Base-by-base conservation (phyloP, 1,284 basidiomycete genomes). In the Ustilago trichophora region DNA sequence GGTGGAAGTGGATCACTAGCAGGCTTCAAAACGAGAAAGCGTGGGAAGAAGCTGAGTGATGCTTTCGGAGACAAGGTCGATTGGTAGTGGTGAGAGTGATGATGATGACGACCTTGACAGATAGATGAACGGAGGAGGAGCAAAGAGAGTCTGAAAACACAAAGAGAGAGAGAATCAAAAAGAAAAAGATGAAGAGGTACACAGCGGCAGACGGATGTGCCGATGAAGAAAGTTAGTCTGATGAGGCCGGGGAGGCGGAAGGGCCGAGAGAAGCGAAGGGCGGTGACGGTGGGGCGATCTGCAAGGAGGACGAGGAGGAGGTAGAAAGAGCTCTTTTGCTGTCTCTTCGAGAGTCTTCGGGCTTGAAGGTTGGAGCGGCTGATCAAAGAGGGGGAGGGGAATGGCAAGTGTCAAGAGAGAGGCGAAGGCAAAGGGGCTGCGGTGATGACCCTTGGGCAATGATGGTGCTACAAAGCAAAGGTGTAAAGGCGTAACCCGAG, bases 331-430 rank as follows among this genome's bases (percentile, higher is more conserved):
- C n/a, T n/a, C n/a, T n/a, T n/a, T n/a, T n/a, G n/a, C n/a, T n/a
- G n/a, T n/a, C n/a, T n/a, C n/a, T n/a, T n/a, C n/a, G n/a, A n/a
- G n/a, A n/a, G 33, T 16, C 15, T 47, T 56, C 53, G 53, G 53
- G 45, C 18, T 56, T 56, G 45, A 56, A 56, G 53, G 53, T 43
- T 56, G 40, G 34, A 43, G 40, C 45, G 53, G 42, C 15, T 41
- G 47, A 29, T 13, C 7, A 13, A 13, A 29, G 27, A 29, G 13
- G 27, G 7, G 27, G 8, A 13, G 13, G 27, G 13, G 27, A 7
- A 13, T 29, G n/a, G n/a, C n/a, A n/a, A 29, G 27, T 7, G 27
- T 29, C 27, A 29, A 29, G 27, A 46, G 29, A 11, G 33, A 24
- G 22, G 29, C 12, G 21, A 31, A 40, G 36, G 31, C 7, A 4